These are phyloP conservation scores for Triadica sebifera DNA, from an alignment of 345 rosid genomes.

Conservation along the genomic window DNA sequence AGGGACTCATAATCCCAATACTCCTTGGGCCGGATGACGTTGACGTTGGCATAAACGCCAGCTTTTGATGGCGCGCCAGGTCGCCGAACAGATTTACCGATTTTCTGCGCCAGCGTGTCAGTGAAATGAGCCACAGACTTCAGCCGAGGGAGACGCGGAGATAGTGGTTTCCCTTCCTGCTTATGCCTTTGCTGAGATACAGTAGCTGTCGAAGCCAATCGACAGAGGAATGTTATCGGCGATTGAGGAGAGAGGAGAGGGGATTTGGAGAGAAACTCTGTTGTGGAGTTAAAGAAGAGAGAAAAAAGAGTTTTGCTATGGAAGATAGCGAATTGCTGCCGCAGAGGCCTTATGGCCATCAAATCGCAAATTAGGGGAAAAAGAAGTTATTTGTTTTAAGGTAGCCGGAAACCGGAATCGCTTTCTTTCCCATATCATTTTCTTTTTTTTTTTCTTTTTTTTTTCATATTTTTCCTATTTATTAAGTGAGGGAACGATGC, in stretches of 20 bases:
- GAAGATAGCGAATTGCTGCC: constrained; percentile 37
- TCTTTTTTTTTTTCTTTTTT: neutral
- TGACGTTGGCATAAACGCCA: constrained; percentile 88
- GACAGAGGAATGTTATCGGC: constrained; percentile 9
- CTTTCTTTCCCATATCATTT: neutral
- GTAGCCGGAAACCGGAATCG: constrained; percentile 17
- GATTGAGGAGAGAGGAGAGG: constrained; percentile 5
- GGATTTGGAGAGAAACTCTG: constrained; percentile 1
- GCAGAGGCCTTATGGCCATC: constrained; percentile 79
- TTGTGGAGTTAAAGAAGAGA: neutral
- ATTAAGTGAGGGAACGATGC: neutral
- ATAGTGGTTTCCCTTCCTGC: neutral
- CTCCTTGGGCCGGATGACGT: constrained; percentile 83
- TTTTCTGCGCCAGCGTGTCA: constrained; percentile 95
- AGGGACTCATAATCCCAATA: constrained; percentile 90
- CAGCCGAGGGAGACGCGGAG: constrained; percentile 13
- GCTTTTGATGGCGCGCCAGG: constrained; percentile 95
- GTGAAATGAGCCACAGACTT: constrained; percentile 30
- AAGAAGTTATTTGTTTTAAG: neutral
- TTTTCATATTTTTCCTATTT: neutral
- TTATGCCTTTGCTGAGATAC: neutral
- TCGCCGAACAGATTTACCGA: constrained; percentile 86
- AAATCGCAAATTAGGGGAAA: constrained; percentile 12
- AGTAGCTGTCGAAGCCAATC: constrained; percentile 13
- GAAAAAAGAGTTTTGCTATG: constrained; percentile 18